Conservation (phyloP, 1,284 basidiomycete species). For the Trametes versicolor region DNA sequence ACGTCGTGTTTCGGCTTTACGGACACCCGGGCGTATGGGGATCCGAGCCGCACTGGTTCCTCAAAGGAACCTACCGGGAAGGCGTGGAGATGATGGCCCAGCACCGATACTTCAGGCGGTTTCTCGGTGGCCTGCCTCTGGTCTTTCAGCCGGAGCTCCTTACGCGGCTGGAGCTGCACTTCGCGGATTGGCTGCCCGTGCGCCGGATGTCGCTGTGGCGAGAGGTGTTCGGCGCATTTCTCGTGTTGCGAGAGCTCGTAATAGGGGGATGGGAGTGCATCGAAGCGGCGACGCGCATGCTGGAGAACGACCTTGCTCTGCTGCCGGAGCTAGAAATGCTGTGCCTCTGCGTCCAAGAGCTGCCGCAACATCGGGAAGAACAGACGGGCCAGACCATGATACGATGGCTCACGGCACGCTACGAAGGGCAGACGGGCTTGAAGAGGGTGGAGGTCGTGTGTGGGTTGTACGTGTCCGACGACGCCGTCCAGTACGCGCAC, state of each 20-base stretch:
- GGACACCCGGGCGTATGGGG: no score
- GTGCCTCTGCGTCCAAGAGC: not conserved
- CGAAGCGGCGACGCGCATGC: not conserved
- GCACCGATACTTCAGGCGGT: not conserved
- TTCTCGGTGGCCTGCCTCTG: not conserved
- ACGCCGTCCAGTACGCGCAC: no score
- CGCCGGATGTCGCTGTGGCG: not conserved
- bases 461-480: no score
- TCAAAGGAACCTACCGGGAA: not conserved
- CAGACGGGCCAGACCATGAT: no score
- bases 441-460: no score
- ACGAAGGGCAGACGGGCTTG: no score
- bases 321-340: not conserved
- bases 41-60: not conserved
- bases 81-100: not conserved
- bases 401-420: no score
- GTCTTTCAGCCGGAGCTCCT: not conserved
- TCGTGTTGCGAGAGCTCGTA: not conserved
- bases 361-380: no score
- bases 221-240: not conserved
- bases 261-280: not conserved
- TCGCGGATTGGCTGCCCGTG: not conserved
- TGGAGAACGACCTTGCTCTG: not conserved
- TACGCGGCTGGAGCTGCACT: not conserved
- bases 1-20: not conserved